These are phyloP conservation scores for Hemileccinum impolitum DNA, from an alignment of 768 basidiomycete genomes.

Conservation along the genomic window DNA sequence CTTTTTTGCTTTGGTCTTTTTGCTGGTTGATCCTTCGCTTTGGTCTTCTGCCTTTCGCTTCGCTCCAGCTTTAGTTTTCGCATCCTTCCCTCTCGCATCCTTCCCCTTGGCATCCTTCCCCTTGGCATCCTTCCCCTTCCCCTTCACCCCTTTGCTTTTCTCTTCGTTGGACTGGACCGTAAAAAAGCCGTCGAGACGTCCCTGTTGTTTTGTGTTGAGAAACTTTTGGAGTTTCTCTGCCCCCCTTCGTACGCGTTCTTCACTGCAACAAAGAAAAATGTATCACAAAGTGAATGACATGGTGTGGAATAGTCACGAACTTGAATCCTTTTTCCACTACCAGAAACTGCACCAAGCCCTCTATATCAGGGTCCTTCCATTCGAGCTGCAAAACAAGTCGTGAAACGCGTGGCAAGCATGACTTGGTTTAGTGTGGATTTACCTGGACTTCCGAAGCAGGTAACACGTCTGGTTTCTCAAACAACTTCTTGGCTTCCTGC, in stretches of 20 bases:
- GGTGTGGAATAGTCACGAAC: constrained; percentile 37
- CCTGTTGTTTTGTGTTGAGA: constrained; percentile 90
- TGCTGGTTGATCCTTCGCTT: constrained; percentile 29
- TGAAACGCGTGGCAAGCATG: background rate
- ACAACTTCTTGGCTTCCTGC: constrained; percentile 91
- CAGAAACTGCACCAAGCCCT: constrained; percentile 90
- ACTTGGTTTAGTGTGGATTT: constrained; percentile 6
- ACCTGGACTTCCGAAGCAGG: constrained; percentile 87
- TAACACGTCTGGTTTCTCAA: constrained; percentile 85
- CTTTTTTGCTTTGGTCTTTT: constrained; percentile 43
- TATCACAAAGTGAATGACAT: background rate
- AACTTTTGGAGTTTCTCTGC: constrained; percentile 90
- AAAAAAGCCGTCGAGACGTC: constrained; percentile 95
- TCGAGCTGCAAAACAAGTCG: constrained; percentile 57
- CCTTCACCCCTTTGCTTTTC: constrained; percentile 43
- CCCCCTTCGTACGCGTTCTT: constrained; percentile 94
- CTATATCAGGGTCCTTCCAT: constrained; percentile 91
- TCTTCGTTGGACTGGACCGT: constrained; percentile 55
- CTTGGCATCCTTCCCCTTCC: constrained; percentile 41
- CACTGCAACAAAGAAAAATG: constrained; percentile 45
- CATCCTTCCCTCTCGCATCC: constrained; percentile 13
- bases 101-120: constrained; percentile 50
- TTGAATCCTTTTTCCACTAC: constrained; percentile 97
- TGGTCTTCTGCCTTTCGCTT: constrained; percentile 35
- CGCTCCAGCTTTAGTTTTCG: constrained; percentile 8